Evolutionary conservation across 1,284 basidiomycete genomes (phyloP), one percentile per base, ranked within the genome.

Genomic region (Salmacisia buchloeana): DNA sequence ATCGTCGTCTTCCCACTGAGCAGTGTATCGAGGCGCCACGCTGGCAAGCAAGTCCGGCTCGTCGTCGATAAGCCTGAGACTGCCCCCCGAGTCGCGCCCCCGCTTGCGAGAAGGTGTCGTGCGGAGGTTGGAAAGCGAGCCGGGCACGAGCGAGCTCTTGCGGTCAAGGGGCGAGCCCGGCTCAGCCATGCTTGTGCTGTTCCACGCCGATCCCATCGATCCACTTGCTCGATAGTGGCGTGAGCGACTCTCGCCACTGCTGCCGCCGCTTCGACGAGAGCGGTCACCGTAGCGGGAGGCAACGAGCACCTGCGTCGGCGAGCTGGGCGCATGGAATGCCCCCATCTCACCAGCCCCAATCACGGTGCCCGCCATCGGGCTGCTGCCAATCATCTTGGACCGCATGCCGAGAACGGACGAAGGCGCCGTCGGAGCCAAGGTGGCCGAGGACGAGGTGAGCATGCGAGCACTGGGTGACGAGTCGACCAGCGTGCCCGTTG

Each of bases 161-260:
- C 73, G 68, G 10, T 69, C 73, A 13, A 75, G 64, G 15, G 73
- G 73, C 45, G 72, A 74, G n/a, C 69, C 70, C 29, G 69, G 73
- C 59, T 75, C 73, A 59, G 64, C 67, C 54, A 63, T 61, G 54
- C 69, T 67, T 70, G 68, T 72, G 18, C 73, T 72, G 0, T 69
- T 65, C 29, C 73, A 61, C 58, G 65, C 66, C 25, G 72, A 72
- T 23, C 72, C 66, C 35, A n/a, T n/a, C n/a, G n/a, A n/a, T n/a
- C n/a, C n/a, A n/a, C n/a, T n/a, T n/a, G n/a, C n/a, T n/a, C n/a
- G n/a, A n/a, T n/a, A n/a, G n/a, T n/a, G n/a, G n/a, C n/a, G n/a
- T n/a, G n/a, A n/a, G n/a, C n/a, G n/a, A n/a, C n/a, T n/a, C n/a
- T n/a, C n/a, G n/a, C n/a, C n/a, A n/a, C n/a, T n/a, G n/a, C n/a